These are phyloP conservation scores for Salvia hispanica DNA, from an alignment of 257 asterid genomes.

Conservation along the genomic window DNA sequence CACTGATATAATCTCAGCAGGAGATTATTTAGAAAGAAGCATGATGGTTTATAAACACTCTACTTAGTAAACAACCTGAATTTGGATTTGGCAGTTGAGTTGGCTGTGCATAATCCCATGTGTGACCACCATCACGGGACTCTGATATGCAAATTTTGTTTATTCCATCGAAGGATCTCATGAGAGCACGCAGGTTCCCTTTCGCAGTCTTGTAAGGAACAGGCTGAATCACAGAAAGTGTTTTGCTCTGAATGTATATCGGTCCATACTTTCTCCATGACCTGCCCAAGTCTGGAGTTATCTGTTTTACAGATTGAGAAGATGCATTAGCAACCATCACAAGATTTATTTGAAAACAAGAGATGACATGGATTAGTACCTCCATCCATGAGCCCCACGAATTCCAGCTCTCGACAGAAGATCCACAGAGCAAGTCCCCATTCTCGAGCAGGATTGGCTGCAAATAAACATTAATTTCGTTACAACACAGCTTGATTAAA, in stretches of 20 bases:
- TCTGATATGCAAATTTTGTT: slow-evolving; percentile 80
- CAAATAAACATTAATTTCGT: slow-evolving; percentile 16
- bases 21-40: slow-evolving; percentile 2
- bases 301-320: slow-evolving; percentile 45
- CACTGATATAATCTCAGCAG: background rate
- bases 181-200: slow-evolving; percentile 70
- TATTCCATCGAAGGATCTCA: slow-evolving; percentile 72
- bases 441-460: slow-evolving; percentile 90
- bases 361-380: slow-evolving; percentile 43
- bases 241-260: slow-evolving; percentile 52
- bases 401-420: slow-evolving; percentile 98
- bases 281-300: slow-evolving; percentile 74
- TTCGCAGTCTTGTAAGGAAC: slow-evolving; percentile 81
- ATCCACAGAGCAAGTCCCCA: slow-evolving; percentile 91
- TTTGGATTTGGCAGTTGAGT: slow-evolving; percentile 87
- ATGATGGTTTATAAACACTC: background rate
- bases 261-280: slow-evolving; percentile 94
- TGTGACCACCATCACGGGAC: slow-evolving; percentile 79
- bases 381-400: slow-evolving; percentile 99
- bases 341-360: background rate
- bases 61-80: slow-evolving; percentile 57
- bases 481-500: background rate
- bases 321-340: background rate
- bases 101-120: slow-evolving; percentile 81
- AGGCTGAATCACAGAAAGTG: slow-evolving; percentile 93